Evolutionary conservation across 1,284 basidiomycete genomes (phyloP).

Genomic region (Sanghuangporus weigelae): DNA sequence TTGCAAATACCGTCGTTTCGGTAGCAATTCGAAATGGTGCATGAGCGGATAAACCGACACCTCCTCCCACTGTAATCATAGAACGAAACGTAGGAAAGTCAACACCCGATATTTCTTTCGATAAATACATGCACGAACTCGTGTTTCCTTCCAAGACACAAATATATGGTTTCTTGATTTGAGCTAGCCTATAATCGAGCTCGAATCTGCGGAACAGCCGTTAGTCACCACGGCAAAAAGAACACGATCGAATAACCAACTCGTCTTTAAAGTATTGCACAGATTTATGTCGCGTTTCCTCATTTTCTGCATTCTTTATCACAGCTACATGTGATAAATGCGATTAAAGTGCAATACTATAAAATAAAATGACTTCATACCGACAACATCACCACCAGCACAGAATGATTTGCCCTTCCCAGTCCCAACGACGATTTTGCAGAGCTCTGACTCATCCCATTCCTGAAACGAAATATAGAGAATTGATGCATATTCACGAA

Average conservation of each 20-base stretch:
- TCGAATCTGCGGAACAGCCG: slow-evolving; percentile 60
- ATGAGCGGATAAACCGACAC: slow-evolving; percentile 85
- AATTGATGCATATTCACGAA: slow-evolving; percentile 7
- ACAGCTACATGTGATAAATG: slow-evolving; percentile 40
- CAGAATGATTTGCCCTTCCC: slow-evolving; percentile 86
- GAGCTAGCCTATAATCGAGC: slow-evolving; percentile 81
- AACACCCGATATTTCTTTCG: neutral
- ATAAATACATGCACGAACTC: slow-evolving; percentile 48
- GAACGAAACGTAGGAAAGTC: neutral
- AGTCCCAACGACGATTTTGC: slow-evolving; percentile 72
- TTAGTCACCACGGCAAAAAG: slow-evolving; percentile 4
- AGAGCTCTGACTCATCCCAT: slow-evolving; percentile 74
- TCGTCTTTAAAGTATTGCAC: slow-evolving; percentile 89
- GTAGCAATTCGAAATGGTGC: slow-evolving; percentile 93
- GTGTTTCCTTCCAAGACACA: slow-evolving; percentile 89
- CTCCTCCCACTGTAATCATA: slow-evolving; percentile 79
- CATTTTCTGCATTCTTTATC: slow-evolving; percentile 42
- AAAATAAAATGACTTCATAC: slow-evolving; percentile 39
- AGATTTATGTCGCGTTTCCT: slow-evolving; percentile 53
- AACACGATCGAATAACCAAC: slow-evolving; percentile 38
- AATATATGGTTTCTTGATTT: slow-evolving; percentile 82
- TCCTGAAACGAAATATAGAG: slow-evolving; percentile 41
- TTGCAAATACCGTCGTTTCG: slow-evolving; percentile 89
- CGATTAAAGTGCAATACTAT: slow-evolving; percentile 10
- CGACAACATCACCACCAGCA: slow-evolving; percentile 89